Percentiles rank a stretch among this genome's conserved stretches.
Evolutionary conservation across 2,329 filamentous ascomycete genomes (phyloP).

Genomic region (Celoporthe dispersa): DNA sequence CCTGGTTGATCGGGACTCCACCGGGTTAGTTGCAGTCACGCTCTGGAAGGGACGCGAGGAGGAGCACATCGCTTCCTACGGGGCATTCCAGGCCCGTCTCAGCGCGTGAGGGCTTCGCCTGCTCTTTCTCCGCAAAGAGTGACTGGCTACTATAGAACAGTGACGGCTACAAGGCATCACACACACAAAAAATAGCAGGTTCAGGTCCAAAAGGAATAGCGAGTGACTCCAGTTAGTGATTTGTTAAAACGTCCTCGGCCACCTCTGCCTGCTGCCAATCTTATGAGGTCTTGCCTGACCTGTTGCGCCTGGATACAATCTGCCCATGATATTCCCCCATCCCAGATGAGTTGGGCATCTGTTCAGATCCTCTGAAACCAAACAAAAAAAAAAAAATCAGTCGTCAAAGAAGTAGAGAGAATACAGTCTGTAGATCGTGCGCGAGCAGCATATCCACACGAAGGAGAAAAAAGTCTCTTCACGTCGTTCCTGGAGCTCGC

Average conservation of each 20-base stretch:
- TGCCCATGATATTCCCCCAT: constrained; percentile 13
- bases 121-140: too few relatives aligned
- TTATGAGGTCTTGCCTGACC: not conserved
- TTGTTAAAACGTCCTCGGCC: constrained; percentile 1
- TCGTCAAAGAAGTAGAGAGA: not conserved
- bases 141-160: not conserved
- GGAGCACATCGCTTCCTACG: not conserved
- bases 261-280: not conserved
- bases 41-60: too few relatives aligned
- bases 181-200: not conserved
- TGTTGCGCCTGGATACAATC: not conserved
- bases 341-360: constrained; percentile 31
- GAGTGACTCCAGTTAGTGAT: constrained; percentile 24
- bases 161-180: not conserved
- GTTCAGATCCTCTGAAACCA: constrained; percentile 11
- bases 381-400: not conserved
- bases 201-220: not conserved
- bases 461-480: not conserved
- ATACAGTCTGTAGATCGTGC: not conserved
- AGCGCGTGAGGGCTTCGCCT: too few relatives aligned
- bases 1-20: not conserved
- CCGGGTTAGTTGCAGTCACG: not conserved
- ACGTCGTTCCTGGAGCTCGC: not conserved
- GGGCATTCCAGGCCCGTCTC: too few relatives aligned
- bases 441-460: not conserved